Conservation (phyloP, 176 grass and related monocot genomes). For the Musa schizocarpa region DNA sequence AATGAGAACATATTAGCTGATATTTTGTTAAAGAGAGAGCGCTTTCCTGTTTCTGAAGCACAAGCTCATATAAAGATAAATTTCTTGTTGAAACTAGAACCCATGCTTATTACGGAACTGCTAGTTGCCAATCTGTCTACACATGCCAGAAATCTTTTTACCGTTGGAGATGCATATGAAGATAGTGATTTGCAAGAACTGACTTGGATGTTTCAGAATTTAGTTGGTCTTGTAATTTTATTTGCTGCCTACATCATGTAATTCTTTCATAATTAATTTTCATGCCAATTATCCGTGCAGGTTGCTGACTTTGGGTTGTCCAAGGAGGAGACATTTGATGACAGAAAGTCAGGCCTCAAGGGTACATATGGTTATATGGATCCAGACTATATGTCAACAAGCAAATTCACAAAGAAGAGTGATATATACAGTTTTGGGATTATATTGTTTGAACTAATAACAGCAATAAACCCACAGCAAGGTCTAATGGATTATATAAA, state of each 20-base stretch:
- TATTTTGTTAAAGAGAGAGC: too few species aligned
- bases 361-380: constrained; percentile 99
- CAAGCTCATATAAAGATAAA: too few species aligned
- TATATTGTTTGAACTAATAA: constrained; percentile 93
- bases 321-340: constrained; percentile 87
- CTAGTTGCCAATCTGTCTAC: too few species aligned
- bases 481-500: constrained; percentile 90
- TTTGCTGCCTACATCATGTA: neutral
- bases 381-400: constrained; percentile 90
- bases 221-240: neutral
- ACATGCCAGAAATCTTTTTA: too few species aligned
- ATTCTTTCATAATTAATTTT: neutral
- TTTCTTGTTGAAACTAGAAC: too few species aligned
- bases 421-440: constrained; percentile 91
- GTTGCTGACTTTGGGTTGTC: constrained; percentile 96
- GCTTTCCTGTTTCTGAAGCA: too few species aligned
- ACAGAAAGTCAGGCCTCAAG: constrained; percentile 76
- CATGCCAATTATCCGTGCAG: constrained; percentile 23
- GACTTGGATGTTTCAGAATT: neutral
- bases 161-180: neutral
- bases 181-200: neutral
- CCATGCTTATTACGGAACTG: too few species aligned
- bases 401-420: constrained; percentile 94
- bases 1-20: too few species aligned
- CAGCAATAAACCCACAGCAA: constrained; percentile 91